phyloP scores from a whole-genome alignment of 257 asterid genomes.

The Knoxia roxburghii region DNA sequence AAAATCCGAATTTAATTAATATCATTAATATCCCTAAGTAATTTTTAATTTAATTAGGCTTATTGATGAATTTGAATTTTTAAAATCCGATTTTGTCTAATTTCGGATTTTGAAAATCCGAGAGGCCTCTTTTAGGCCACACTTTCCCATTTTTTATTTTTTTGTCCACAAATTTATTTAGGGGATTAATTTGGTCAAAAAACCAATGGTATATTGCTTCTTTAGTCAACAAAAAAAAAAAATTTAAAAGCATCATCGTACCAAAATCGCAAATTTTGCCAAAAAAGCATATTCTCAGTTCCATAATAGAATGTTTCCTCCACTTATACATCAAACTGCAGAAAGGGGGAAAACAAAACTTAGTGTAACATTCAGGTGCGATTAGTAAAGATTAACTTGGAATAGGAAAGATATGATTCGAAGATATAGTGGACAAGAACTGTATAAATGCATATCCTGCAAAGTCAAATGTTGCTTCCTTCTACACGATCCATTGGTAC shows the following conservation, averaged over 20 bases:
- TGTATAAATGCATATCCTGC: constrained; percentile 28
- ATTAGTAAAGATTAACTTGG: neutral
- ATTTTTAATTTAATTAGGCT: too few species aligned
- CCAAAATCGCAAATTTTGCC: constrained; percentile 95
- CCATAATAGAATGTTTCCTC: constrained; percentile 96
- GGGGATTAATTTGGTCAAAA: too few species aligned
- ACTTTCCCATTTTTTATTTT: too few species aligned
- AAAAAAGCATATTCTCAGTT: constrained; percentile 63
- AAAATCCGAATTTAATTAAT: too few species aligned
- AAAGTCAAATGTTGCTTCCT: constrained; percentile 40
- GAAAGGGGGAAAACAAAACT: constrained; percentile 2
- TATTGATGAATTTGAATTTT: too few species aligned
- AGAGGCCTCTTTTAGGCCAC: too few species aligned
- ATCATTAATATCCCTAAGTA: too few species aligned
- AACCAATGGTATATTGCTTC: neutral
- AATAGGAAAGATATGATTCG: neutral
- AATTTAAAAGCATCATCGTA: constrained; percentile 26
- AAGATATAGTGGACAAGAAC: neutral
- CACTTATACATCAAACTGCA: constrained; percentile 68
- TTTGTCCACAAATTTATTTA: too few species aligned
- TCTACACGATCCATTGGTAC: constrained; percentile 59
- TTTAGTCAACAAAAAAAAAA: neutral
- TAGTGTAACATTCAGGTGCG: neutral
- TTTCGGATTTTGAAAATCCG: too few species aligned
- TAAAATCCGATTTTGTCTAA: too few species aligned